Percentiles rank a stretch among this genome's conserved stretches.
These are phyloP conservation scores for Picea abies DNA, from an alignment of 83 land plant genomes.

Conservation along the genomic window DNA sequence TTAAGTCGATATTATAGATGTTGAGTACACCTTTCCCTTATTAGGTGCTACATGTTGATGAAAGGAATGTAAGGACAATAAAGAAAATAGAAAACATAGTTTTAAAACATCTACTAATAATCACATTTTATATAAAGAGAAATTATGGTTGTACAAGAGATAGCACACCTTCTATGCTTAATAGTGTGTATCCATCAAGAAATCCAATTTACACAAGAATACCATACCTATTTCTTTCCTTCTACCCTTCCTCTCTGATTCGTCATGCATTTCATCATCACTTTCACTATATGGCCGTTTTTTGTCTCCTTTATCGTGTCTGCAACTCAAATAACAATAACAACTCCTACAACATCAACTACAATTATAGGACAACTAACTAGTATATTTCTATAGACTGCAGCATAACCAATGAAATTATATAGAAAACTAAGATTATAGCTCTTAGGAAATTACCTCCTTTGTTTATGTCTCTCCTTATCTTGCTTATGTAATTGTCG, in stretches of 20 bases:
- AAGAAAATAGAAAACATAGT: no score
- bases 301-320: background rate
- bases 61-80: no score
- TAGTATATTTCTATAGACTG: background rate
- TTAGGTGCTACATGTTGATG: no score
- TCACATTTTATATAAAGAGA: no score
- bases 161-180: no score
- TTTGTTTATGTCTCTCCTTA: conserved; percentile 14
- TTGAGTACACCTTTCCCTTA: no score
- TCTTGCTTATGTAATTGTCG: conserved; percentile 15
- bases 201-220: no score
- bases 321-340: background rate
- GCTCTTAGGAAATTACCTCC: conserved; percentile 3
- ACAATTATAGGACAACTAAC: background rate
- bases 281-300: background rate
- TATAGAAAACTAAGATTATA: background rate
- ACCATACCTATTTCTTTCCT: conserved; percentile 10
- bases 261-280: background rate
- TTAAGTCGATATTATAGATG: no score
- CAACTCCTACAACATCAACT: background rate
- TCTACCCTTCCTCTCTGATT: background rate
- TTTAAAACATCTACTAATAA: no score
- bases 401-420: background rate
- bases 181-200: no score
- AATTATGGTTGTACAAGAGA: no score